A percentile compares a stretch with the other conserved stretches of the same genome.
Conservation (phyloP, 306 rosid genomes). For the Phaseolus lunatus region DNA sequence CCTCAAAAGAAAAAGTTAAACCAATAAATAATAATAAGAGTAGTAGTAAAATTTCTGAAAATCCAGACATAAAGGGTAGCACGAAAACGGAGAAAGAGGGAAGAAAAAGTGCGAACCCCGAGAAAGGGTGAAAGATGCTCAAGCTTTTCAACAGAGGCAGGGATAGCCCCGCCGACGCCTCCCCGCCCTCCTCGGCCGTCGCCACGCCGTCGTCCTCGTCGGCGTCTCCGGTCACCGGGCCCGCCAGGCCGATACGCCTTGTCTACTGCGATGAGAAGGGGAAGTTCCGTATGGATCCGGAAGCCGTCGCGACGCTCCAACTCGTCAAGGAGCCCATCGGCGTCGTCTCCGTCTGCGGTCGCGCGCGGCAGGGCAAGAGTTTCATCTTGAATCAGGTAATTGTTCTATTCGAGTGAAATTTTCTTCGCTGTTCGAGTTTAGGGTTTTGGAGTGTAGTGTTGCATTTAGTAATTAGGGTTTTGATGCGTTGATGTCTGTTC, state of each 20-base stretch:
- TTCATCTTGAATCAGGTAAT: slow-evolving; percentile 84
- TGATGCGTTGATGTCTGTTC: not conserved
- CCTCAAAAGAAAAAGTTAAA: not conserved
- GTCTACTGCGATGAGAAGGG: slow-evolving; percentile 92
- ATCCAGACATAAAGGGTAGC: not conserved
- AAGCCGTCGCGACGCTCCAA: slow-evolving; percentile 88
- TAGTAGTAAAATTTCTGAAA: not conserved
- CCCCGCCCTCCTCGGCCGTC: slow-evolving; percentile 49
- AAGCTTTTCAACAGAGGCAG: slow-evolving; percentile 55
- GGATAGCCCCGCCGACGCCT: slow-evolving; percentile 54
- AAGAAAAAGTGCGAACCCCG: not conserved
- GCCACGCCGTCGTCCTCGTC: slow-evolving; percentile 43
- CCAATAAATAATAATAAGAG: not conserved
- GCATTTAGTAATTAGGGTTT: slow-evolving; percentile 44
- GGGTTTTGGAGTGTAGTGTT: slow-evolving; percentile 39
- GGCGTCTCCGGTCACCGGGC: slow-evolving; percentile 68
- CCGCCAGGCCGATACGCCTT: slow-evolving; percentile 82
- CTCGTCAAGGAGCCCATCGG: slow-evolving; percentile 95
- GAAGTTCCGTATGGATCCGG: slow-evolving; percentile 93
- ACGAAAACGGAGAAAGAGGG: not conserved
- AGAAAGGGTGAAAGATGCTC: slow-evolving; percentile 50
- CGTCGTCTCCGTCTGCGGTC: slow-evolving; percentile 90
- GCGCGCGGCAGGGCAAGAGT: slow-evolving; percentile 98
- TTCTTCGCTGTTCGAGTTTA: slow-evolving; percentile 5
- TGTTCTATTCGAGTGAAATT: not conserved